Conservation (phyloP, 306 rosid genomes). For the Cucurbita pepo region DNA sequence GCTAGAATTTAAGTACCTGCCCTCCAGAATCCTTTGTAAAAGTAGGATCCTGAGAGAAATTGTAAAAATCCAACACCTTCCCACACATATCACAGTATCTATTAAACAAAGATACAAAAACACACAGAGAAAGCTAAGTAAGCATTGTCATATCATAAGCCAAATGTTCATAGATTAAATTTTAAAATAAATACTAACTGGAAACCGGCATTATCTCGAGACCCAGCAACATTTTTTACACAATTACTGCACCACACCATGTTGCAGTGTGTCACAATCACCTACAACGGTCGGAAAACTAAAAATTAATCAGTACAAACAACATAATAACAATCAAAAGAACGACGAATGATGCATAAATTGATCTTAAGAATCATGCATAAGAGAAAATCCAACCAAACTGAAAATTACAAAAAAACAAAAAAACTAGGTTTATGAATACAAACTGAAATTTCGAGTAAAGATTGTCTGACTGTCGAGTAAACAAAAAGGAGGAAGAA, state of each 20-base stretch:
- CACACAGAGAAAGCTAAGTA: background rate
- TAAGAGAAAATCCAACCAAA: background rate
- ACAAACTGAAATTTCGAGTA: background rate
- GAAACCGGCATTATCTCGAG: constrained; percentile 4
- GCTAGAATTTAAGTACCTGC: constrained; percentile 3
- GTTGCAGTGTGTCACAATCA: background rate
- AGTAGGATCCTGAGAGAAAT: constrained; percentile 8
- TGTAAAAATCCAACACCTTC: constrained; percentile 11
- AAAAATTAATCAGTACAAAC: background rate
- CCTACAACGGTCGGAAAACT: background rate
- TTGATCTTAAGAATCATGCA: background rate
- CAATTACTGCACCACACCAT: constrained; percentile 10
- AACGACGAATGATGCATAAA: background rate
- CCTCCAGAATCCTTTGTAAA: constrained; percentile 10
- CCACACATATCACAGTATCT: constrained; percentile 14
- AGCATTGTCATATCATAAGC: background rate
- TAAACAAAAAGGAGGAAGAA: no score
- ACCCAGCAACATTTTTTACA: constrained; percentile 1
- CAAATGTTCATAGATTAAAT: background rate
- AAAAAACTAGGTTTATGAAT: background rate
- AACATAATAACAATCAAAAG: background rate
- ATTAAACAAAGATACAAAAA: background rate
- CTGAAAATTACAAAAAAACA: background rate
- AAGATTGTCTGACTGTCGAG: background rate
- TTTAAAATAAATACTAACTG: background rate